Evolutionary conservation across 2,329 filamentous ascomycete species (phyloP).

Genomic region (Xylariaceae sp.): DNA sequence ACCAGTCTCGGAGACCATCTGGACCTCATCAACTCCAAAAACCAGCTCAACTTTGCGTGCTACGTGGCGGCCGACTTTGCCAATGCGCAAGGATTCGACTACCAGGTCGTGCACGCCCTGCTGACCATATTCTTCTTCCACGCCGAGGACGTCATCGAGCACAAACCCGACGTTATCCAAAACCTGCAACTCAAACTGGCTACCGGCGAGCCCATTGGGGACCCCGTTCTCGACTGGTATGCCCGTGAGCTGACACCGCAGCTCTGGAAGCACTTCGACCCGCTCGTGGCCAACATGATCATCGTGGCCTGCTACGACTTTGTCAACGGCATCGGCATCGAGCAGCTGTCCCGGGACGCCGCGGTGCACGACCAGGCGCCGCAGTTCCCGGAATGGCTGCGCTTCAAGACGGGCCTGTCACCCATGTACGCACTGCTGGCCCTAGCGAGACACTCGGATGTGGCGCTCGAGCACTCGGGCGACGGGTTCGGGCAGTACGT

Average conservation of each 20-base stretch:
- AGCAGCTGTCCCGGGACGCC: background rate
- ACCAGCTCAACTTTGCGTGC: constrained; percentile 8
- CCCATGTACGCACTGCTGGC: constrained; percentile 10
- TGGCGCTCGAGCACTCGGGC: background rate
- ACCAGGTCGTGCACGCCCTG: constrained; percentile 8
- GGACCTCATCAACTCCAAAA: constrained; percentile 5
- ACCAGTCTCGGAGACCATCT: background rate
- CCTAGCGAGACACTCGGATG: constrained; percentile 3
- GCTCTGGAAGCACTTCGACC: constrained; percentile 8
- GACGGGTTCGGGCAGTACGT: constrained; percentile 1
- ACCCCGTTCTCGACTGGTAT: constrained; percentile 11
- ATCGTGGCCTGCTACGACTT: constrained; percentile 11
- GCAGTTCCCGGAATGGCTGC: constrained; percentile 9
- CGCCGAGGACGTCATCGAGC: constrained; percentile 9
- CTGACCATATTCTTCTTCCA: constrained; percentile 11
- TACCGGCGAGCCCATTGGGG: constrained; percentile 1
- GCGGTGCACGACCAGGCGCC: background rate
- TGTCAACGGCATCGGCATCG: constrained; percentile 6
- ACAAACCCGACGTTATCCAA: constrained; percentile 5
- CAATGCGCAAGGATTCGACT: constrained; percentile 6
- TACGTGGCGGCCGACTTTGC: constrained; percentile 9
- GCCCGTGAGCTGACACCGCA: constrained; percentile 4
- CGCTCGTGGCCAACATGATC: constrained; percentile 12
- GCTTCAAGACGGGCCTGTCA: constrained; percentile 12
- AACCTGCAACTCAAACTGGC: constrained; percentile 3